phyloP scores from a whole-genome alignment of 1,284 basidiomycete species.

The Moniliophthora roreri region DNA sequence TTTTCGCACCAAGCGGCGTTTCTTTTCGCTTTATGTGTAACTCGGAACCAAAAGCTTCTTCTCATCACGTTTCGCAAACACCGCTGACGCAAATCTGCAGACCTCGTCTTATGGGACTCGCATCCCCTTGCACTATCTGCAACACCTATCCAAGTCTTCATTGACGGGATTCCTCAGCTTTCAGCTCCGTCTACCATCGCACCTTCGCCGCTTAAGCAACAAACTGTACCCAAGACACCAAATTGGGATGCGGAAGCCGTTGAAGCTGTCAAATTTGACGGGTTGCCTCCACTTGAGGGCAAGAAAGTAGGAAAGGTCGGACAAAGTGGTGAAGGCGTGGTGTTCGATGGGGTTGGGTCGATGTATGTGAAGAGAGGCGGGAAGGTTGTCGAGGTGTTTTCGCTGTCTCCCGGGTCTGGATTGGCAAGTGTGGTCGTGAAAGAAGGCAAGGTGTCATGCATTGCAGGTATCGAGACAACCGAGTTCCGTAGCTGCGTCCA shows the following conservation, averaged over 20 bases:
- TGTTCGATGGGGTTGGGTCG: slow-evolving; percentile 58
- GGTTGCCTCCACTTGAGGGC: slow-evolving; percentile 60
- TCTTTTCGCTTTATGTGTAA: no score
- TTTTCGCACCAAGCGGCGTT: no score
- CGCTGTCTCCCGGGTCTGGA: slow-evolving; percentile 11
- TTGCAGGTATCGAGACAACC: slow-evolving; percentile 22
- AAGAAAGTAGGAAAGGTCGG: slow-evolving; percentile 33
- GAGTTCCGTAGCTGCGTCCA: background rate
- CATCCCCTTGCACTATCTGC: slow-evolving; percentile 65
- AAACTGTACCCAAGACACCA: slow-evolving; percentile 53
- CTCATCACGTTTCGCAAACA: background rate
- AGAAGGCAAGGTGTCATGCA: slow-evolving; percentile 43
- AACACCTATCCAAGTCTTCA: slow-evolving; percentile 65
- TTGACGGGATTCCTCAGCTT: slow-evolving; percentile 63
- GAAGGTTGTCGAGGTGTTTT: slow-evolving; percentile 28
- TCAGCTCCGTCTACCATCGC: slow-evolving; percentile 7
- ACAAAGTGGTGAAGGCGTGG: slow-evolving; percentile 31
- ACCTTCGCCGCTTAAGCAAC: slow-evolving; percentile 46
- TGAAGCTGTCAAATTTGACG: slow-evolving; percentile 59
- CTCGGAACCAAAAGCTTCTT: no score
- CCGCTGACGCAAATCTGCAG: slow-evolving; percentile 21
- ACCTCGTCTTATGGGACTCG: slow-evolving; percentile 56
- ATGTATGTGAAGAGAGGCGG: slow-evolving; percentile 40
- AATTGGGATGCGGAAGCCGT: slow-evolving; percentile 56
- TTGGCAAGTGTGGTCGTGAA: slow-evolving; percentile 37